Evolutionary conservation across 2,329 filamentous ascomycete species (phyloP).

Genomic region (Diaporthe australafricana): DNA sequence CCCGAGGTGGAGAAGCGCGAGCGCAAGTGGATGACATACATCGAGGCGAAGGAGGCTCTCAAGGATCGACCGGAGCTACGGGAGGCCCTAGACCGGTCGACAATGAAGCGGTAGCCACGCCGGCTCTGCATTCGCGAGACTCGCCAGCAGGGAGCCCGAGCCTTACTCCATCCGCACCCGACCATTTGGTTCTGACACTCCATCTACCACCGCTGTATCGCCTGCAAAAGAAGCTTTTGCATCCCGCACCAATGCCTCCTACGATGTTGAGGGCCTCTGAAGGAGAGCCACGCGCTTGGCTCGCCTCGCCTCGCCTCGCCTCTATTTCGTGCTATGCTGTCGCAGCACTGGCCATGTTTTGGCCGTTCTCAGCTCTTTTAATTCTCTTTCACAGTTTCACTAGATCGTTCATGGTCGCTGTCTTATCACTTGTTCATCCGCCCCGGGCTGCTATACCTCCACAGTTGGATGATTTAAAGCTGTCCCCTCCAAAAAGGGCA

Average conservation of each 20-base stretch:
- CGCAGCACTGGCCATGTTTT: slow-evolving; percentile 11
- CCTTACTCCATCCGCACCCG: background rate
- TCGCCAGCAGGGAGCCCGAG: background rate
- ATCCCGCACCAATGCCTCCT: background rate
- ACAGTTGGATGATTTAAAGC: slow-evolving; percentile 16
- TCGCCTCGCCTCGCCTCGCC: slow-evolving; percentile 21
- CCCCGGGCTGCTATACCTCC: slow-evolving; percentile 10
- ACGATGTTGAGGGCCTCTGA: background rate
- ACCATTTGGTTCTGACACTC: slow-evolving; percentile 1
- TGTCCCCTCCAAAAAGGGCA: background rate
- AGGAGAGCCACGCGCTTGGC: slow-evolving; percentile 6
- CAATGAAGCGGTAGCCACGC: slow-evolving; percentile 64
- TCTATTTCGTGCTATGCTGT: background rate
- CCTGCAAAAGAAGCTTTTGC: slow-evolving; percentile 28
- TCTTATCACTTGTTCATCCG: background rate
- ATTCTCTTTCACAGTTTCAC: slow-evolving; percentile 13
- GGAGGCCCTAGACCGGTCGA: slow-evolving; percentile 86
- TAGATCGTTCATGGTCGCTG: slow-evolving; percentile 15
- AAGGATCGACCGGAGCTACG: slow-evolving; percentile 85
- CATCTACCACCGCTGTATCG: slow-evolving; percentile 1
- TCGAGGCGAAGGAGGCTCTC: slow-evolving; percentile 82
- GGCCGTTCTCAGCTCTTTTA: slow-evolving; percentile 18
- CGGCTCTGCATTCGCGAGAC: background rate
- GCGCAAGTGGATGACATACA: slow-evolving; percentile 89
- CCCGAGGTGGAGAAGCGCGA: slow-evolving; percentile 93